Base-by-base conservation (phyloP, 495 filamentous ascomycete species). In the Talaromyces proteolyticus region DNA sequence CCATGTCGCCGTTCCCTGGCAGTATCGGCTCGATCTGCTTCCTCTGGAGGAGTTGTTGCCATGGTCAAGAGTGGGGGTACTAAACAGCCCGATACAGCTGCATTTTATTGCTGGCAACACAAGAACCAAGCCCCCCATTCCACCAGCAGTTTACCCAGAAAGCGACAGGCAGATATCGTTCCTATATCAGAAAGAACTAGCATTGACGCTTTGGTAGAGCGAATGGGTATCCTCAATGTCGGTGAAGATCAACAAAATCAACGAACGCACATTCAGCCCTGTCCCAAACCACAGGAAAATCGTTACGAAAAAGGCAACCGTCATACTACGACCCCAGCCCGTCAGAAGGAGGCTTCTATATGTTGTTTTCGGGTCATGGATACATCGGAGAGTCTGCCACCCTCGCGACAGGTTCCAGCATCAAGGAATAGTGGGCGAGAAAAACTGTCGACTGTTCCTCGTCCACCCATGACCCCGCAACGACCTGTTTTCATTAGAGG, bases 31-130 rank as follows among this genome's bases (percentile, higher is more conserved):
- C 54, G 68, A 7, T 74, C 75, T 17, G 53, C 62, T 43, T 47
- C 62, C 25, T 60, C 59, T 1, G 62, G 63, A 19, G 62, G 58
- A 51, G 67, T 74, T 1, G 45, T 74, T 21, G 71, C 67, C 4
- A 63, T 74, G 8, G 63, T 68, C 4, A 64, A 68, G 57, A 63
- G 71, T 56, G 66, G 60, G 36, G 51, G 69, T 44, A 60, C 65
- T 42, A 57, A 73, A 43, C 61, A 69, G 14, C 57, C 56, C 50
- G 71, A 70, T 23, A 66, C 69, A 18, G 65, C 76, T 8, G 76
- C 76, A 23, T 81, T 78, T 48, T 98, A 89, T 62, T 98, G 93
- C 75, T 94, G 89, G 85, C 87, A 94, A 60, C 93, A 98, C 66
- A 89, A 88, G 56, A 89, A 94, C 52, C 93, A 98, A 64, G 89